A percentile compares a stretch with the other conserved stretches of the same genome.
These are phyloP conservation scores for Remersonia thermophila DNA, from an alignment of 2,329 filamentous ascomycete species.

Conservation along the genomic window DNA sequence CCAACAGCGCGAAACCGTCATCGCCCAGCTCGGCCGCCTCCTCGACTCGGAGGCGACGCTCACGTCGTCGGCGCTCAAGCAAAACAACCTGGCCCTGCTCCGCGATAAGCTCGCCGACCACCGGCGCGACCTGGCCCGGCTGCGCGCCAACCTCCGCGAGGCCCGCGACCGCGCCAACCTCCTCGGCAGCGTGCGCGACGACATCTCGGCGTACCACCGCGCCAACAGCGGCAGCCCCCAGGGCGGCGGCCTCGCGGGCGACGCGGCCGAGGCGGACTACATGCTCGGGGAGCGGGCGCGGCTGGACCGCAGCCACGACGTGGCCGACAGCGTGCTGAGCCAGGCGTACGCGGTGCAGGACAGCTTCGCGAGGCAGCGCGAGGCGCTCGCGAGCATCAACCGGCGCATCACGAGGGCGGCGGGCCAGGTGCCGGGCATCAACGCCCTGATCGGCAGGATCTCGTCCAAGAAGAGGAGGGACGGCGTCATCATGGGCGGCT, in stretches of 20 bases:
- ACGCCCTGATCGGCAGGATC: conserved; percentile 82
- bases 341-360: conserved; percentile 97
- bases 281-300: conserved; percentile 83
- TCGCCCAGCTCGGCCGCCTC: conserved; percentile 72
- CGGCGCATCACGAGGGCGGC: conserved; percentile 80
- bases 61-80: conserved; percentile 86
- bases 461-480: conserved; percentile 90
- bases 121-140: conserved; percentile 64
- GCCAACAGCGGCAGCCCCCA: conserved; percentile 51
- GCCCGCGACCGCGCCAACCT: conserved; percentile 82
- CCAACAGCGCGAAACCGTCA: conserved; percentile 62
- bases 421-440: conserved; percentile 84
- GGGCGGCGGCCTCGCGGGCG: too few species aligned
- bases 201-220: conserved; percentile 80
- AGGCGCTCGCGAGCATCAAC: conserved; percentile 81
- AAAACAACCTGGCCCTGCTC: conserved; percentile 86
- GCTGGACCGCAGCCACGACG: conserved; percentile 79
- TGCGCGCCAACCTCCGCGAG: conserved; percentile 61
- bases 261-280: conserved; percentile 78
- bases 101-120: conserved; percentile 84
- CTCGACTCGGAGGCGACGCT: conserved; percentile 85
- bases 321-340: conserved; percentile 80
- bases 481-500: conserved; percentile 80
- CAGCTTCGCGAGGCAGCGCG: conserved; percentile 74
- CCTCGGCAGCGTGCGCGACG: conserved; percentile 76